These are phyloP conservation scores for Conringia planisiliqua DNA, from an alignment of 345 rosid genomes.

Conservation along the genomic window DNA sequence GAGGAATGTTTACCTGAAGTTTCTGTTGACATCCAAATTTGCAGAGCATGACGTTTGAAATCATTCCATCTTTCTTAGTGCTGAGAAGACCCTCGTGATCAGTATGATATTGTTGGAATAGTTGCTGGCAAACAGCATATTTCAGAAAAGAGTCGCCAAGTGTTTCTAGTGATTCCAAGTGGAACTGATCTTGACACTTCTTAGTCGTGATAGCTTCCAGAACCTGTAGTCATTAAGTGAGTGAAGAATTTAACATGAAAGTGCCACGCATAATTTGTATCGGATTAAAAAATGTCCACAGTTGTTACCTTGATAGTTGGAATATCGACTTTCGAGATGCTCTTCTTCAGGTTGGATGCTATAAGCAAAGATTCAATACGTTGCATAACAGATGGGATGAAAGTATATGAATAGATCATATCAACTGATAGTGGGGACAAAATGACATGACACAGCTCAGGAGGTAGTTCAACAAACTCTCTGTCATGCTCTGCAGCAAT, in stretches of 20 bases:
- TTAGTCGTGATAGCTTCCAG: slow-evolving; percentile 90
- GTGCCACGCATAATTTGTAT: background rate
- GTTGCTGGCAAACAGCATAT: slow-evolving; percentile 71
- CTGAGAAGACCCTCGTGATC: slow-evolving; percentile 85
- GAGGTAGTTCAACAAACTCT: slow-evolving; percentile 68
- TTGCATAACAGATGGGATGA: slow-evolving; percentile 75
- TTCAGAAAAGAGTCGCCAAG: slow-evolving; percentile 94
- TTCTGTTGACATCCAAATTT: slow-evolving; percentile 62
- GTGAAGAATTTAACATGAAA: background rate
- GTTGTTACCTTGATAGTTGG: slow-evolving; percentile 68
- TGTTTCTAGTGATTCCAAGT: slow-evolving; percentile 86
- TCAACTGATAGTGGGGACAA: slow-evolving; percentile 63
- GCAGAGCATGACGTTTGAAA: slow-evolving; percentile 71
- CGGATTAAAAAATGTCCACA: background rate
- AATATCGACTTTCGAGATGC: slow-evolving; percentile 41
- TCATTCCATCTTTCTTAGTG: slow-evolving; percentile 51
- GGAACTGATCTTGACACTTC: slow-evolving; percentile 69
- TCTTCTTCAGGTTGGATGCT: slow-evolving; percentile 63
- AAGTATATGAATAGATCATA: slow-evolving; percentile 66
- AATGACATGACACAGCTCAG: slow-evolving; percentile 69
- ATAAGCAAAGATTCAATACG: slow-evolving; percentile 72
- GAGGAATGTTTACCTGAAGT: slow-evolving; percentile 54
- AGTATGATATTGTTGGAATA: slow-evolving; percentile 48
- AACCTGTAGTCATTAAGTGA: slow-evolving; percentile 40
- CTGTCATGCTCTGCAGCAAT: slow-evolving; percentile 47